These are phyloP conservation scores for Pseudoperonospora humuli DNA, from an alignment of 352 stramenopile species.

Conservation along the genomic window DNA sequence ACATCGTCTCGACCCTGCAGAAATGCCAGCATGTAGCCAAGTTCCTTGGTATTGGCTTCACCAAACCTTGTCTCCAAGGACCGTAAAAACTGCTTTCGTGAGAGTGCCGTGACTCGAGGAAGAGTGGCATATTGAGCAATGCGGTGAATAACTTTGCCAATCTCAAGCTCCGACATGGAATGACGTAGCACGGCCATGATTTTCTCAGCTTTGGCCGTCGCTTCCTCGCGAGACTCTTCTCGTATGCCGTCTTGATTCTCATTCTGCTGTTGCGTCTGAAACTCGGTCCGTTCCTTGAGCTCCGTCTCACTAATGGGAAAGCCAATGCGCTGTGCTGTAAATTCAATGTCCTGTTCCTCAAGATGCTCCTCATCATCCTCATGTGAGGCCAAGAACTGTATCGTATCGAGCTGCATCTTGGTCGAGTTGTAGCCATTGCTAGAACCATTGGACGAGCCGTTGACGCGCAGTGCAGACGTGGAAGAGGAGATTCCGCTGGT, in stretches of 20 bases:
- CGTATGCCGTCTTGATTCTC: conserved; percentile 45
- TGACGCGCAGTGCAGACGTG: conserved; percentile 3
- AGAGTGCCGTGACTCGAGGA: conserved; percentile 60
- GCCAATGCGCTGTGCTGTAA: conserved; percentile 65
- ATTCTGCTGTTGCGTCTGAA: conserved; percentile 15
- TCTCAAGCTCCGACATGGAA: conserved; percentile 80
- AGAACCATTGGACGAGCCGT: conserved; percentile 15
- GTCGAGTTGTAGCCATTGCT: conserved; percentile 3
- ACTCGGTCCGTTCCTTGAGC: conserved; percentile 32
- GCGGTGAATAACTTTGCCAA: conserved; percentile 73
- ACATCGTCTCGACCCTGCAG: conserved; percentile 61
- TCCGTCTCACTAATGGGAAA: conserved; percentile 43
- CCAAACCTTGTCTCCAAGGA: conserved; percentile 68
- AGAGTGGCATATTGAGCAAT: conserved; percentile 75
- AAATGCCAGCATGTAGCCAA: conserved; percentile 66
- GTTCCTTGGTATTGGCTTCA: conserved; percentile 45
- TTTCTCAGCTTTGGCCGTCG: conserved; percentile 63
- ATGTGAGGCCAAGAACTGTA: conserved; percentile 26
- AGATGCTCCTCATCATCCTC: conserved; percentile 21
- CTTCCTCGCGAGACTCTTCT: conserved; percentile 59
- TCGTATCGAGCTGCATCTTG: conserved; percentile 1
- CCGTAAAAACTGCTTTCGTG: conserved; percentile 69
- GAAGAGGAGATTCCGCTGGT: background rate
- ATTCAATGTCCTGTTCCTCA: conserved; percentile 41
- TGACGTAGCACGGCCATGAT: conserved; percentile 73